A percentile compares a stretch with the other conserved stretches of the same genome.
phyloP scores from a whole-genome alignment of 2,329 filamentous ascomycete genomes.

The Zymoseptoria ardabiliae region DNA sequence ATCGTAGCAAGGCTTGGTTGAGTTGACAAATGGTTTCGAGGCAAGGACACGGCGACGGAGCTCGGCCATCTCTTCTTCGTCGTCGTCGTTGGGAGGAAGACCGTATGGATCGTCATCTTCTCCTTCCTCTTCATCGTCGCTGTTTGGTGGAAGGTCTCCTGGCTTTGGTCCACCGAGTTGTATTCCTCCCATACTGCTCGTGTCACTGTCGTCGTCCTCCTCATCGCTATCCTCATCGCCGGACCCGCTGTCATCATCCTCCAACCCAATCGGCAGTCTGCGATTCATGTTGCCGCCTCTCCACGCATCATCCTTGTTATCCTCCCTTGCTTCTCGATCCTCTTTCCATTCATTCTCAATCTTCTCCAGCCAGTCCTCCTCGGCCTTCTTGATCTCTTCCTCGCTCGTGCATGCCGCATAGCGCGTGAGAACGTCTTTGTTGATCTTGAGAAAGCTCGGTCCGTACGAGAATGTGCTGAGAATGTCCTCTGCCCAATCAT shows the following conservation, averaged over 20 bases:
- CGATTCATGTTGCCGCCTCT: conserved; percentile 83
- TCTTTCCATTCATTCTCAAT: conserved; percentile 84
- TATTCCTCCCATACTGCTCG: conserved; percentile 30
- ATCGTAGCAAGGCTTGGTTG: conserved; percentile 24
- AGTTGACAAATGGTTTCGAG: conserved; percentile 76
- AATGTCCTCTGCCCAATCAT: conserved; percentile 82
- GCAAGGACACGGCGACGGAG: conserved; percentile 82
- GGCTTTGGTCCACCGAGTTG: conserved; percentile 37
- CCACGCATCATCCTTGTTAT: conserved; percentile 68
- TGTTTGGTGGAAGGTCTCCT: conserved; percentile 44
- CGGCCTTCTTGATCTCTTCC: conserved; percentile 71
- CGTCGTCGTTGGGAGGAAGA: conserved; percentile 67
- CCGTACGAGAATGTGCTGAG: conserved; percentile 84
- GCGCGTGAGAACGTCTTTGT: conserved; percentile 68
- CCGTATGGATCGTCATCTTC: conserved; percentile 60
- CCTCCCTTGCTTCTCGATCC: conserved; percentile 59
- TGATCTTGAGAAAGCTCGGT: conserved; percentile 82
- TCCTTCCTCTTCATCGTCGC: conserved; percentile 36
- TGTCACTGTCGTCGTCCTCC: conserved; percentile 33
- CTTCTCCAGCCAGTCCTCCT: conserved; percentile 81
- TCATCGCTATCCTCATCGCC: conserved; percentile 38
- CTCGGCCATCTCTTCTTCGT: conserved; percentile 89
- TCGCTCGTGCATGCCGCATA: conserved; percentile 82
- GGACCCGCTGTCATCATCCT: conserved; percentile 43
- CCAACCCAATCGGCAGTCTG: conserved; percentile 42